Conservation (phyloP, 345 rosid genomes). For the Erucastrum elatum region DNA sequence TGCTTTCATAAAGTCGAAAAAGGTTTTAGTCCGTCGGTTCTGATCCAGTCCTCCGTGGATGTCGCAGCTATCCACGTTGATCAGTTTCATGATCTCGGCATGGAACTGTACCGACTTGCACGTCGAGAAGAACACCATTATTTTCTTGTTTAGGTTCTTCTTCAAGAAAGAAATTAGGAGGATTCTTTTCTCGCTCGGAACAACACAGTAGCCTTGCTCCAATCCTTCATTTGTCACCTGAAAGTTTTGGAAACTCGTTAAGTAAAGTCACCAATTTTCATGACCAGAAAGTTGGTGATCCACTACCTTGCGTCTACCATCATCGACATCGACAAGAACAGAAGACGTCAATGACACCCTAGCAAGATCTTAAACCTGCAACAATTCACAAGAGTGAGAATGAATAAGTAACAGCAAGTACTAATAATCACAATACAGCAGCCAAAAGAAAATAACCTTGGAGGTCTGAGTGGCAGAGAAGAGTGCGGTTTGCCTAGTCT, state of each 20-base stretch:
- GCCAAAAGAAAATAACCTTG: conserved; percentile 52
- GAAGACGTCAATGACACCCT: conserved; percentile 86
- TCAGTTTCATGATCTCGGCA: conserved; percentile 78
- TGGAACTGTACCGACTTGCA: conserved; percentile 93
- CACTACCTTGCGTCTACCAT: conserved; percentile 84
- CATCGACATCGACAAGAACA: conserved; percentile 87
- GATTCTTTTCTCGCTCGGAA: conserved; percentile 80
- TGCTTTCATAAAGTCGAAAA: conserved; percentile 89
- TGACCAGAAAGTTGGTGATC: neutral
- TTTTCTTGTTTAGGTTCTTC: conserved; percentile 84
- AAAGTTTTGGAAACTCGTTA: conserved; percentile 9
- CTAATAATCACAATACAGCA: neutral
- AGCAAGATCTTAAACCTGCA: conserved; percentile 94
- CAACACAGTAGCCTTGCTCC: conserved; percentile 94
- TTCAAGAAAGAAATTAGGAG: conserved; percentile 84
- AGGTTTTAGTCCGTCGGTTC: conserved; percentile 85
- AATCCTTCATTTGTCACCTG: conserved; percentile 96
- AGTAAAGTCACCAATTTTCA: conserved; percentile 3
- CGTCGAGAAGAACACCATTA: conserved; percentile 99
- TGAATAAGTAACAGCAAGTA: conserved; percentile 2
- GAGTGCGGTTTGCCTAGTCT: conserved; percentile 94
- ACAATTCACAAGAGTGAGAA: conserved; percentile 8
- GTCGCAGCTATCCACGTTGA: conserved; percentile 72
- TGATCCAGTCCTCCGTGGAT: conserved; percentile 97
- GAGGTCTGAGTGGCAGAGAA: conserved; percentile 97